Evolutionary conservation across 257 asterid genomes (phyloP).

Genomic region (Parsonsia alboflavescens): DNA sequence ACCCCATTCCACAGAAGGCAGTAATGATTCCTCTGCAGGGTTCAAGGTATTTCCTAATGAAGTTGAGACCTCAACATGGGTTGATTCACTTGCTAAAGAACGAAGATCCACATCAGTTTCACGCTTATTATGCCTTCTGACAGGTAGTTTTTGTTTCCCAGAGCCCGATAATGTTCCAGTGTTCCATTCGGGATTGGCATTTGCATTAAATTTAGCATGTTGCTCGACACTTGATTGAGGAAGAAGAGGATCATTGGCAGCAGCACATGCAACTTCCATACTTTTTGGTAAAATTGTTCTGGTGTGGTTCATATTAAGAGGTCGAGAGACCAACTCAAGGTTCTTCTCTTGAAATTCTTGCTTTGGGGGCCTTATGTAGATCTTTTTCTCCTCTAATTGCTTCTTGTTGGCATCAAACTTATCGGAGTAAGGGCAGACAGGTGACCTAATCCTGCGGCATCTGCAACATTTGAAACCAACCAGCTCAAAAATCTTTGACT

Average conservation of each 20-base stretch:
- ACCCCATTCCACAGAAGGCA: conserved; percentile 38
- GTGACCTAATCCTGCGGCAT: conserved; percentile 72
- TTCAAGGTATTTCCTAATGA: conserved; percentile 30
- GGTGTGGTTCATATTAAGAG: conserved; percentile 9
- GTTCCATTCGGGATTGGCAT: conserved; percentile 36
- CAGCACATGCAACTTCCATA: conserved; percentile 20
- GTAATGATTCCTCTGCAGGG: conserved; percentile 34
- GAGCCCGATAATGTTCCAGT: conserved; percentile 26
- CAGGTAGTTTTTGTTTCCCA: conserved; percentile 57
- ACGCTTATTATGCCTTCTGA: conserved; percentile 55
- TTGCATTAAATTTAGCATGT: conserved; percentile 21
- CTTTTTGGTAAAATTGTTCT: conserved; percentile 19
- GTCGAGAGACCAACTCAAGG: conserved; percentile 20
- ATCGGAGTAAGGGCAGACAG: conserved; percentile 56
- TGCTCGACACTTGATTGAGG: conserved; percentile 34
- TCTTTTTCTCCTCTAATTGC: conserved; percentile 29
- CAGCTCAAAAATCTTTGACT: conserved; percentile 44
- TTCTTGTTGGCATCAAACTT: conserved; percentile 24
- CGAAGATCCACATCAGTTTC: conserved; percentile 29
- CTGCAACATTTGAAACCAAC: conserved; percentile 75
- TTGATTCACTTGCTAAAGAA: conserved; percentile 23
- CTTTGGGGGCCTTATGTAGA: conserved; percentile 29
- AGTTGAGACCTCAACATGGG: conserved; percentile 26
- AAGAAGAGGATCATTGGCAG: conserved; percentile 24
- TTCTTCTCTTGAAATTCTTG: conserved; percentile 26